Base-by-base conservation (phyloP, 495 filamentous ascomycete genomes). In the Monascus purpureus region DNA sequence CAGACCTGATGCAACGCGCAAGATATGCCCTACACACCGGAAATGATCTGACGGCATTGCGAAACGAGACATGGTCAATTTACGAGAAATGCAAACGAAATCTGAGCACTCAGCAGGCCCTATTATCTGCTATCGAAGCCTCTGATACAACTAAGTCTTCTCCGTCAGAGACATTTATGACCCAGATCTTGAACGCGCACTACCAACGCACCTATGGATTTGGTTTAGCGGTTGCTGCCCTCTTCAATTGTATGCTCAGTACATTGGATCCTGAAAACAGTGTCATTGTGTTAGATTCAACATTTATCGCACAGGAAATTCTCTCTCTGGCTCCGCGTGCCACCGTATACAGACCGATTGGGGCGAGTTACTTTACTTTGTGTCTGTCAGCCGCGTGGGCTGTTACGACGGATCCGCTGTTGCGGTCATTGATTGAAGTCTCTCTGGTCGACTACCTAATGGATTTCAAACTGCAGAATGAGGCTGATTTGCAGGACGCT, bases 121-220 rank as follows among this genome's bases (percentile, higher is more conserved):
- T 48, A 27, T 22, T 31, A 8, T 25, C 40, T 2, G 31, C 17
- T 6, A 4, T 45, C 2, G 7, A 7, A 25, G n/a, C 26, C 12
- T 6, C 25, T 35, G 13, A n/a, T 28, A 7, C 3, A 13, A 22
- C 3, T 14, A 14, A 8, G 31, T 23, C 13, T 41, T 2, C 2
- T 29, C 12, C 24, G 27, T 32, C n/a, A n/a, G n/a, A n/a, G n/a
- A n/a, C n/a, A n/a, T n/a, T n/a, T n/a, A n/a, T n/a, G n/a, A n/a
- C n/a, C n/a, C n/a, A n/a, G n/a, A n/a, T 45, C 6, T 12, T 54
- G 7, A 43, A 45, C 14, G 50, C 53, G 2, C 47, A 56, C 29
- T 49, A 47, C 33, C 45, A 53, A 17, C 53, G 60, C 11, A 44
- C 43, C 6, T 55, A 61, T 33, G 53, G 45, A 0, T 33, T 63